Evolutionary conservation across 1,139 yeast genomes (phyloP), one percentile per base, ranked within the genome.

Genomic region (Candida pseudocylindracea): DNA sequence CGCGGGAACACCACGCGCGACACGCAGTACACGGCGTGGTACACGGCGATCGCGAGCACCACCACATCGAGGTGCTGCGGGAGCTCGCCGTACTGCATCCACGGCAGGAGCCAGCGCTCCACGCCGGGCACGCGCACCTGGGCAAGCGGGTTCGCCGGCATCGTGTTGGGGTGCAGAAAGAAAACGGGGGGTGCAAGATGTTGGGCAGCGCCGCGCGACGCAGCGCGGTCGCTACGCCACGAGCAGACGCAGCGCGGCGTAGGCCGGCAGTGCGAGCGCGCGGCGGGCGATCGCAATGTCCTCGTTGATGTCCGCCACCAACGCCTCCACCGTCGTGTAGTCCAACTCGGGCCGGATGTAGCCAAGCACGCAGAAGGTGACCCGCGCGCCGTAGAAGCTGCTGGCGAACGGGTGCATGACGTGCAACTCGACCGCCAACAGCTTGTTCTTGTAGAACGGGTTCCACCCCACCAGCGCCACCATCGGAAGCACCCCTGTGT

Each of bases 401-500:
- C 55, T 46, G 2, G 48, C 41, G 45, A 85, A 88, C 36, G 72
- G 55, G 51, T 81, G 91, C 34, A 91, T 64, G 10, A 91, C 67
- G 50, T 91, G 95, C 30, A 88, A 61, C 45, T 91, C 99, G 8
- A 79, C 88, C 0, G 93, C 73, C 50, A 75, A 75, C 39, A 65
- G 63, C 38, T 68, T 63, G 51, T 88, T 85, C 27, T 73, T 65
- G 52, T 73, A 91, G 50, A 75, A 88, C 12, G 98, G 98, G 47
- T 88, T 91, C 80, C 83, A 81, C 1, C 99, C 99, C 25, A 91
- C 66, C 12, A 93, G 80, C 80, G 85, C 75, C 13, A 85, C 96
- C 75, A 83, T 81, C 1, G 95, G 95, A 26, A 71, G 57, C 1
- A 60, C 62, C 10, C 51, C 52, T 32, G 65, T 67, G 10, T 59